Evolutionary conservation across 2,329 filamentous ascomycete genomes (phyloP), one percentile per base, ranked within the genome.

Genomic region (Penicillium glabrum): DNA sequence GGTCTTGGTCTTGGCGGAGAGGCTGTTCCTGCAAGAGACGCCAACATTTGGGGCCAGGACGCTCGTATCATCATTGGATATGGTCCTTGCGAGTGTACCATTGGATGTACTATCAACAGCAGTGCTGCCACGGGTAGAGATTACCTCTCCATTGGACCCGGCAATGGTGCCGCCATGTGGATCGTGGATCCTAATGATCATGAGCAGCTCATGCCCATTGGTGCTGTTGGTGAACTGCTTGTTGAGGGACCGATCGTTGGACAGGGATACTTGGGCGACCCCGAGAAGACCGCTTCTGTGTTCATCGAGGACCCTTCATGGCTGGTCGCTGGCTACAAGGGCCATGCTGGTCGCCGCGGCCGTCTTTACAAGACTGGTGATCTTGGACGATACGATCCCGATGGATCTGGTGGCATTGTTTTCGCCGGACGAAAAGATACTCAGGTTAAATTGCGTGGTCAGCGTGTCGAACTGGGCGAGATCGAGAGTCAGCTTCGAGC

Each of bases 171-270:
- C 1, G 63, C 61, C 0, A 72, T 72, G 37, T 79, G 76, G 76
- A 70, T 79, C 51, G 73, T 75, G 1, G 68, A 78, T 51, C 72
- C 74, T 0, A 67, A 70, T 27, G 70, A 77, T 49, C 71, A 75
- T 53, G 65, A 75, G 10, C 46, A 54, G 3, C 66, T 77, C 10
- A 65, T 74, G 33, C 74, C 79, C 0, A 68, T 81, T 4, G 80
- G 80, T 10, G 73, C 72, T 7, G 72, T 78, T 1, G 81, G 81
- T 3, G 81, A 82, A 63, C 54, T 81, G 45, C 67, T 80, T 8
- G 68, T 81, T 13, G 78, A 79, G 61, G 80, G 80, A 0, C 79
- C 79, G 0, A 76, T 78, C 39, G 72, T 82, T 2, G 79, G 74
- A 3, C 70, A 73, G 37, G 80, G 79, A 1, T 83, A 83, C 52